Base-by-base conservation (phyloP, 2,329 filamentous ascomycete genomes). In the Rhinocladiella similis region DNA sequence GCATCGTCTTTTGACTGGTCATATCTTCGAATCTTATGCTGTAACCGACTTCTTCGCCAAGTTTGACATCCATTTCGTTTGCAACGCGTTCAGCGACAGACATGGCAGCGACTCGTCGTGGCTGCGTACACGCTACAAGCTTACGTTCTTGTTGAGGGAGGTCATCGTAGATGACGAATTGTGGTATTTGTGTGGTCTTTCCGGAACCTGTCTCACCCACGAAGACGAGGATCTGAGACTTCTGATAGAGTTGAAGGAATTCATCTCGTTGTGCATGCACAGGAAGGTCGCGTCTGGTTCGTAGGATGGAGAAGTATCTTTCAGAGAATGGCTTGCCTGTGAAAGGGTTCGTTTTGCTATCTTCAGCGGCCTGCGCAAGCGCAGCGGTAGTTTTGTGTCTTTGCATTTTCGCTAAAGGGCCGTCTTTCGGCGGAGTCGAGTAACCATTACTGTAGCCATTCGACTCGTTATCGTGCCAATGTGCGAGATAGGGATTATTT, bases 141-240 rank as follows among this genome's bases (percentile, higher is more conserved):
- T 97, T 97, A 71, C 85, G 83, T 65, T 87, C 86, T 61, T 85
- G 79, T 68, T 97, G 90, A 22, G 94, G 93, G 29, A 97, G 83
- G 74, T 99, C 94, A 76, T 99, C 94, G 80, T 89, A 97, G 39
- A 99, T 85, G 64, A 99, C 93, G 73, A 97, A 99, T 73, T 99
- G 94, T 1, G 94, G 94, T 60, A 99, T 97, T 79, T 99, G 94
- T 0, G 94, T 99, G 3, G 94, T 99, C 80, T 99, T 99, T 78
- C 94, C 94, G 64, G 94, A 99, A 84, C 95, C 94, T 7, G 94
- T 99, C 80, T 99, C 94, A 78, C 94, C 94, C 63, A 99, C 94
- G 69, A 99, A 97, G 68, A 99, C 94, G 59, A 99, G 85, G 65
- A 99, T 97, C 76, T 99, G 94, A 20, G 87, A 90, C 67, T 88